A percentile compares a stretch with the other conserved stretches of the same genome.
Evolutionary conservation across 1,284 basidiomycete species (phyloP).

Genomic region (Marasmius fiardii): DNA sequence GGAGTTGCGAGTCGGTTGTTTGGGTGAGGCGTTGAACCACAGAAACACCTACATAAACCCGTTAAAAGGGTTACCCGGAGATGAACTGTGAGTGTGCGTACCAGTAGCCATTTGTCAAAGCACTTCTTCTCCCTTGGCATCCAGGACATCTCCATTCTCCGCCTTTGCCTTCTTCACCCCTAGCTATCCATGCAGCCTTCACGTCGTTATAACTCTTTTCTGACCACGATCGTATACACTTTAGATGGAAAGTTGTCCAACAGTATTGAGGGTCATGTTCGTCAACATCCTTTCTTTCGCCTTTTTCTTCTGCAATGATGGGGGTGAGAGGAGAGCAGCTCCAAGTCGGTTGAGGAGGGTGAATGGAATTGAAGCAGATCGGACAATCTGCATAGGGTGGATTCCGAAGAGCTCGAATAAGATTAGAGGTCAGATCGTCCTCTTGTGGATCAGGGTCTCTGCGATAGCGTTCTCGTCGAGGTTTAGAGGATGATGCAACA

Average conservation of each 20-base stretch:
- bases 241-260: slow-evolving; percentile 83
- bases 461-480: neutral
- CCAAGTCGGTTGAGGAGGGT: slow-evolving; percentile 72
- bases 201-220: slow-evolving; percentile 76
- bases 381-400: slow-evolving; percentile 75
- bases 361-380: slow-evolving; percentile 75
- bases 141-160: slow-evolving; percentile 89
- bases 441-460: slow-evolving; percentile 8
- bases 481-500: neutral
- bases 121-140: slow-evolving; percentile 72
- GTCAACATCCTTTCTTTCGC: neutral
- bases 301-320: slow-evolving; percentile 30
- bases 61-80: slow-evolving; percentile 3
- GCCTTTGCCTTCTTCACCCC: slow-evolving; percentile 57
- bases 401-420: slow-evolving; percentile 59
- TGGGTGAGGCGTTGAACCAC: slow-evolving; percentile 70
- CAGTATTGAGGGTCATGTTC: slow-evolving; percentile 54
- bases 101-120: slow-evolving; percentile 68
- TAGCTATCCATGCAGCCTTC: slow-evolving; percentile 68
- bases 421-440: slow-evolving; percentile 68
- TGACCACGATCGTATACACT: slow-evolving; percentile 79
- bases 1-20: slow-evolving; percentile 71
- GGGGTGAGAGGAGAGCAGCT: slow-evolving; percentile 67
- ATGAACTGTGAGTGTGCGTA: slow-evolving; percentile 27
- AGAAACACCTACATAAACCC: slow-evolving; percentile 68